Evolutionary conservation across 345 rosid genomes (phyloP).

Genomic region (Populus pruinosa): DNA sequence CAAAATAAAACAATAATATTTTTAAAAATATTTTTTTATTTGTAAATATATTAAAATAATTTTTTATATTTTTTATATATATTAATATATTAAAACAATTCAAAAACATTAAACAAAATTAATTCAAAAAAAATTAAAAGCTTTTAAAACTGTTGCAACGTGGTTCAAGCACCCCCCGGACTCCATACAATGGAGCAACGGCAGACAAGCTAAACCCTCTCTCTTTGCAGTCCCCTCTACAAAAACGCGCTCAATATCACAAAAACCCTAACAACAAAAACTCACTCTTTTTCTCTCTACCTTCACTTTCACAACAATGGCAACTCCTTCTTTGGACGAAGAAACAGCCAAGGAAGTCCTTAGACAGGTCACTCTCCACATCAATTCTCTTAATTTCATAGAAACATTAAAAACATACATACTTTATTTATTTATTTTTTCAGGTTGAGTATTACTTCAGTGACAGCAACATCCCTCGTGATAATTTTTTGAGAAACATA

Average conservation of each 20-base stretch:
- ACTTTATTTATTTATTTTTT: background rate
- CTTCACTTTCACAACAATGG: constrained; percentile 38
- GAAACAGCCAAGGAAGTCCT: constrained; percentile 62
- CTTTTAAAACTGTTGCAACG: too few species aligned
- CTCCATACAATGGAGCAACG: too few species aligned
- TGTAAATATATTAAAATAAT: too few species aligned
- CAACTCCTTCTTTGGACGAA: constrained; percentile 56
- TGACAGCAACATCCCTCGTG: constrained; percentile 88
- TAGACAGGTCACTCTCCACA: constrained; percentile 53
- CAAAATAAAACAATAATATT: too few species aligned
- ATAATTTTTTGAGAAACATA: constrained; percentile 59
- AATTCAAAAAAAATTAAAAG: too few species aligned
- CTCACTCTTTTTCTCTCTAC: background rate
- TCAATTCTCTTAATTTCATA: background rate
- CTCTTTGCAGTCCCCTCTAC: background rate
- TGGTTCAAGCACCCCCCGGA: too few species aligned
- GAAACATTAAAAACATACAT: background rate
- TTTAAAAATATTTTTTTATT: too few species aligned
- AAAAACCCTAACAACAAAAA: background rate
- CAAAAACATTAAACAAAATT: too few species aligned
- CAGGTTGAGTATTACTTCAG: constrained; percentile 98
- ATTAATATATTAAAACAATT: too few species aligned
- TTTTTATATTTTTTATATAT: too few species aligned
- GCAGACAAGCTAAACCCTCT: too few species aligned
- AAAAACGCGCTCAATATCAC: background rate